These are phyloP conservation scores for Ordospora pajunii DNA, from an alignment of 371 early-diverging fungal species.

Conservation along the genomic window DNA sequence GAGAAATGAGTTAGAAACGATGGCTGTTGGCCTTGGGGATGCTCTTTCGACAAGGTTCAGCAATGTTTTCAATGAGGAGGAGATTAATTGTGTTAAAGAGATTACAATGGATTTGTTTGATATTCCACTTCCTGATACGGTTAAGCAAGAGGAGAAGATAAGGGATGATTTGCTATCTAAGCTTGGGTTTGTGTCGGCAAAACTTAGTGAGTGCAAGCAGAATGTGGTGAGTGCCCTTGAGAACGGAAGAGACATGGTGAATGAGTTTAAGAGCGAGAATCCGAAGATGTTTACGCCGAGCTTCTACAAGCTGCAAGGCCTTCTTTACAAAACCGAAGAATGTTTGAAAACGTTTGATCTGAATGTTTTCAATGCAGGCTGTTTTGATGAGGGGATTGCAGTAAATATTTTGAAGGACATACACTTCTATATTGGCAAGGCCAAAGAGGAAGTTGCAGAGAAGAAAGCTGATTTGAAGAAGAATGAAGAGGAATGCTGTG, in stretches of 20 bases:
- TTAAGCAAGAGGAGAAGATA: constrained; percentile 17
- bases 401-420: not conserved
- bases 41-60: not conserved
- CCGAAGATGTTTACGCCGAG: not conserved
- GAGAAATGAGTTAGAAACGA: constrained; percentile 37
- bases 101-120: constrained; percentile 25
- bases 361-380: constrained; percentile 5
- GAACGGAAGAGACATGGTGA: not conserved
- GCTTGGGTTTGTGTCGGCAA: constrained; percentile 12
- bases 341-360: constrained; percentile 10
- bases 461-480: constrained; percentile 27
- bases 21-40: constrained; percentile 10
- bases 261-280: constrained; percentile 11
- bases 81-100: constrained; percentile 7
- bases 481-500: constrained; percentile 1
- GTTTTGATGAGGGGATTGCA: not conserved
- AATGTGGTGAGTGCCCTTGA: not conserved
- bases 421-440: constrained; percentile 1
- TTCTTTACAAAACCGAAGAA: constrained; percentile 6
- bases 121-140: not conserved
- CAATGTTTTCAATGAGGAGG: constrained; percentile 4
- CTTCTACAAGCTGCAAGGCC: constrained; percentile 11
- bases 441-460: constrained; percentile 8
- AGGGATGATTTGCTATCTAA: not conserved
- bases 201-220: not conserved